Percentiles rank a stretch among this genome's conserved stretches.
These are phyloP conservation scores for Lachancea sp. DNA, from an alignment of 805 yeast species.

Conservation along the genomic window DNA sequence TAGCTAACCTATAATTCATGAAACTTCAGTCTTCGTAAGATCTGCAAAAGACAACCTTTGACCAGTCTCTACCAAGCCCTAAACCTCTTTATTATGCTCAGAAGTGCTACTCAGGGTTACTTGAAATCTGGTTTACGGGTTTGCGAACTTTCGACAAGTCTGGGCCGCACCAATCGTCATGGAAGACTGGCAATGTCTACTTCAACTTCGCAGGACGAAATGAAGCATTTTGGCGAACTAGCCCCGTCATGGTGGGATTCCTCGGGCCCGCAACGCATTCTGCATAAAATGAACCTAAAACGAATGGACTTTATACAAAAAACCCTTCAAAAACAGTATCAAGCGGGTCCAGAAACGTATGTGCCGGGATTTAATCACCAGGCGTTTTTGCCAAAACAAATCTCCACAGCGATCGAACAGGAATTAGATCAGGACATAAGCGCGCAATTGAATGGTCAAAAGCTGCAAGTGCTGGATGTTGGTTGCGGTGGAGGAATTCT, in stretches of 20 bases:
- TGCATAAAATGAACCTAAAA: conserved; percentile 89
- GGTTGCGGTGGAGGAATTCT: conserved; percentile 99
- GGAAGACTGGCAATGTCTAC: conserved; percentile 7
- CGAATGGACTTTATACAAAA: conserved; percentile 80
- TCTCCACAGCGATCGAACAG: conserved; percentile 50
- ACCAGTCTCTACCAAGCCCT: no score
- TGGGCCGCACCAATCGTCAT: background rate
- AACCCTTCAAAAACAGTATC: conserved; percentile 38
- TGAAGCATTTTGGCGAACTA: conserved; percentile 72
- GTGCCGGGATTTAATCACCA: conserved; percentile 68
- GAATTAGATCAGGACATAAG: conserved; percentile 37
- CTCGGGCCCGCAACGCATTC: conserved; percentile 83
- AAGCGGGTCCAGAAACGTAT: conserved; percentile 40
- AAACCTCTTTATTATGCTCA: background rate
- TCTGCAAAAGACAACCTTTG: no score
- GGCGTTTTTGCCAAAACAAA: conserved; percentile 55
- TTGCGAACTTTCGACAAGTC: background rate
- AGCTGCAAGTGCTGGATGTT: conserved; percentile 64
- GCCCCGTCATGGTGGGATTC: conserved; percentile 99
- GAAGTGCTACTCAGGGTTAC: conserved; percentile 1
- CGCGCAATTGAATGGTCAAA: conserved; percentile 24
- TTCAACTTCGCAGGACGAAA: conserved; percentile 44
- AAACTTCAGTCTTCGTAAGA: no score
- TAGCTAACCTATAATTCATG: no score
- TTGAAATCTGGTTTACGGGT: conserved; percentile 8